Evolutionary conservation across 208 protist species (phyloP), one percentile per base, ranked within the genome.

Genomic region (Willaertia magna): DNA sequence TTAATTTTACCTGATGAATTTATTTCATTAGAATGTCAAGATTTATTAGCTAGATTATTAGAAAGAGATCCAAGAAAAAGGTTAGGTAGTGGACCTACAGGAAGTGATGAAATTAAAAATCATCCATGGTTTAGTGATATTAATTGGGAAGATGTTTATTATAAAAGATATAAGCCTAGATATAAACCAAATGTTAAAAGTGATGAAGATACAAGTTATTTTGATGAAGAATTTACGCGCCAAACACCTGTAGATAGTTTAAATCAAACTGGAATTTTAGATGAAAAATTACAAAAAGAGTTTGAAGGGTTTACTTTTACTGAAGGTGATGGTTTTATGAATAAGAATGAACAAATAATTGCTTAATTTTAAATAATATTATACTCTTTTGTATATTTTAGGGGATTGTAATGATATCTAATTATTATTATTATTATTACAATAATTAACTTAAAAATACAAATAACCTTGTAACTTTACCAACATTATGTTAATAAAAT

Each of bases 51-150:
- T 34, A 79, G 26, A 40, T 91, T 97, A 22, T 91, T 97, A 18
- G 90, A 94, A 67, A 96, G 96, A 88, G 92, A 96, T 84, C 93
- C 94, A 89, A 92, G 92, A 44, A 92, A 87, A 85, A 92, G 83
- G 22, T 59, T 79, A 20, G 83, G 83, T 39, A 59, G 46, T 7
- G 83, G 87, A 44, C 55, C 3, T 42, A 39, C n/a, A 30, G 52
- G 43, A 43, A 14, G 26, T n/a, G 46, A 76, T 40, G 86, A 79
- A 26, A 75, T 88, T 40, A 78, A 34, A 48, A 55, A 89, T 42
- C 87, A 89, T 74, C 87, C 87, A 34, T 89, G 14, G 9, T 89
- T 89, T 40, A 48, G 30, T 22, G 26, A 14, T 22, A 49, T 89
- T 4, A 47, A 89, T 42, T 89, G 48, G 55, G 74, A 88, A n/a